Percentiles rank a stretch among this genome's conserved stretches.
These are phyloP conservation scores for Pseudonitzschia delicatissima DNA, from an alignment of 108 stramenopile species.

Conservation along the genomic window DNA sequence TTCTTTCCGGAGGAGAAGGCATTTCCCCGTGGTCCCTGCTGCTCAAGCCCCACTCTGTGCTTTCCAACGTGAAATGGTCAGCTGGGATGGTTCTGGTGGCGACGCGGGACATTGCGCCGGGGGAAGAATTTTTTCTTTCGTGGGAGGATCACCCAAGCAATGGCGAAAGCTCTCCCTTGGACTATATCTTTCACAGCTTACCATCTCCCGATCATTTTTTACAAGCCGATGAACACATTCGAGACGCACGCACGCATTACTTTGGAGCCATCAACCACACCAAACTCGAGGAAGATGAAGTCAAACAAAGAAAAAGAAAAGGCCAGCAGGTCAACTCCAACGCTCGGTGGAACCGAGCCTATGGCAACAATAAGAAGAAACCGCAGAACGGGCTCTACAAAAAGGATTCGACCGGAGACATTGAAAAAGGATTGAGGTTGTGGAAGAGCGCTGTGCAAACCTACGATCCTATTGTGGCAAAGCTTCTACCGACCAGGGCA, in stretches of 20 bases:
- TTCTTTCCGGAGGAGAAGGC: neutral
- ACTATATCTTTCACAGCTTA: neutral
- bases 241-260: neutral
- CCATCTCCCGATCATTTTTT: neutral
- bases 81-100: slow-evolving; percentile 25
- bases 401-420: neutral
- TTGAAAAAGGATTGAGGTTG: neutral
- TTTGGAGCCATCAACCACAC: neutral
- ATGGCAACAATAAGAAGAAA: neutral
- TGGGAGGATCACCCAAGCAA: slow-evolving; percentile 42
- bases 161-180: neutral
- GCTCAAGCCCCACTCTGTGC: slow-evolving; percentile 1
- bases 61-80: slow-evolving; percentile 2
- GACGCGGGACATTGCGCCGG: slow-evolving; percentile 43
- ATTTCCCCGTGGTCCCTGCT: neutral
- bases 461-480: slow-evolving; percentile 2
- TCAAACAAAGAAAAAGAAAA: neutral
- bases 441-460: neutral
- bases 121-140: slow-evolving; percentile 66
- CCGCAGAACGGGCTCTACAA: neutral
- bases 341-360: neutral
- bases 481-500: neutral
- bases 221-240: neutral
- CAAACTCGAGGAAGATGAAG: neutral
- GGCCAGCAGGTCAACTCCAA: neutral